Evolutionary conservation across 2,329 filamentous ascomycete genomes (phyloP).

Genomic region (Cladosporium austrohemisphaericum): DNA sequence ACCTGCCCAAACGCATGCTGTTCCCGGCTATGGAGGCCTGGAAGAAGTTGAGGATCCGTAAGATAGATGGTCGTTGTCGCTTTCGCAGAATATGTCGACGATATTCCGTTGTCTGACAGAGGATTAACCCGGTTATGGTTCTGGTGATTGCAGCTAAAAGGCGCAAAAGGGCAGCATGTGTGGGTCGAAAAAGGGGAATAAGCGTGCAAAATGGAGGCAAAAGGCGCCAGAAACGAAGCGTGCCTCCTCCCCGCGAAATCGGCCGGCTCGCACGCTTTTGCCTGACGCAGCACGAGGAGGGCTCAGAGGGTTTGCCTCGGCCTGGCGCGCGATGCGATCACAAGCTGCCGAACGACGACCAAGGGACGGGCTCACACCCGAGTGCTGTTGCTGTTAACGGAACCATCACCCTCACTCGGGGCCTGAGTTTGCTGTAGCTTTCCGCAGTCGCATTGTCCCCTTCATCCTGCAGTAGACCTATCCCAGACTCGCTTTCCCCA

Average conservation of each 20-base stretch:
- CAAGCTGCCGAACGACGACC: no score
- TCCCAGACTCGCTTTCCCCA: no score
- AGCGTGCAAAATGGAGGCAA: slow-evolving; percentile 6
- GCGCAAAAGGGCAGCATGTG: neutral
- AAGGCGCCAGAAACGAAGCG: neutral
- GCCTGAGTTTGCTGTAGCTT: no score
- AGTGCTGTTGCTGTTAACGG: no score
- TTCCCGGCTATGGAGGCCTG: neutral
- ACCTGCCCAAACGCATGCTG: neutral
- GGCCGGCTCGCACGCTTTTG: neutral
- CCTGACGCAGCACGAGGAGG: neutral
- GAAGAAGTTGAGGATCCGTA: no score
- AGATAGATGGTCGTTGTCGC: no score
- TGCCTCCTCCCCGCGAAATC: neutral
- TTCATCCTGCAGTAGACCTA: no score
- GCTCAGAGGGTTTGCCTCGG: slow-evolving; percentile 8
- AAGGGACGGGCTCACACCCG: no score
- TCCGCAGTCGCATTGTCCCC: no score
- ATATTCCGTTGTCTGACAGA: neutral
- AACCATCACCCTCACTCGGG: no score
- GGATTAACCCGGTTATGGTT: neutral
- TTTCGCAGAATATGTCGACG: neutral
- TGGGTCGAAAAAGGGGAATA: slow-evolving; percentile 14
- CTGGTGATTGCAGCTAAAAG: neutral
- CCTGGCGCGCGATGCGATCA: slow-evolving; percentile 4